Evolutionary conservation across 148 eudicot species (phyloP), one percentile per base, ranked within the genome.

Genomic region (Mesembryanthemum crystallinum): DNA sequence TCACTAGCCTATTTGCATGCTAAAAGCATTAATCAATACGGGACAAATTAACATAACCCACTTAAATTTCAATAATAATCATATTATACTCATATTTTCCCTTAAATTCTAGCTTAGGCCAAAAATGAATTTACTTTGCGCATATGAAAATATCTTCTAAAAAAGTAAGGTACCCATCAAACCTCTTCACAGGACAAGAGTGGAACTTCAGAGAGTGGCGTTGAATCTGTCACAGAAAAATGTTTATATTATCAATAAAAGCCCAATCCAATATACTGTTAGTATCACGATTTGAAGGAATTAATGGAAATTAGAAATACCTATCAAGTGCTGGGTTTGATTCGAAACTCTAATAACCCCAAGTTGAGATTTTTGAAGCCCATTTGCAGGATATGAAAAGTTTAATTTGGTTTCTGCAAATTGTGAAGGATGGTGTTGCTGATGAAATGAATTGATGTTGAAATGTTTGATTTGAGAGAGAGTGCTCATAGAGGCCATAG

Each of bases 181-280:
- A 90, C 97, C 97, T 92, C 92, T 72, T 83, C 81, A 77, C 83
- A 75, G 67, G 96, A 86, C 59, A 92, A 68, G 63, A 92, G 64
- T 67, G 96, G 98, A 49, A 90, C 82, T 69, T 89, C 87, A 59
- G 45, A 57, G 74, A 59, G 62, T 73, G 81, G 73, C 61, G 74
- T 55, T 24, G 85, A 65, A 67, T 83, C 89, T 84, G 91, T 78
- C 52, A 77, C 74, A 32, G 14, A 25, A 82, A 47, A 64, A 73
- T 7, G 24, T 68, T 71, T 67, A 42, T 42, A 71, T 15, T 5
- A n/a, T n/a, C n/a, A 63, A 28, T 17, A 39, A 75, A 18, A 27
- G 28, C n/a, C 20, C 0, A 47, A 47, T 43, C 6, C 28, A 49
- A 24, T 32, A 32, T n/a, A 27, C 17, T 59, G 2, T 13, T 1